These are phyloP conservation scores for Coniophora puteana DNA, from an alignment of 1,284 basidiomycete species.

Conservation along the genomic window DNA sequence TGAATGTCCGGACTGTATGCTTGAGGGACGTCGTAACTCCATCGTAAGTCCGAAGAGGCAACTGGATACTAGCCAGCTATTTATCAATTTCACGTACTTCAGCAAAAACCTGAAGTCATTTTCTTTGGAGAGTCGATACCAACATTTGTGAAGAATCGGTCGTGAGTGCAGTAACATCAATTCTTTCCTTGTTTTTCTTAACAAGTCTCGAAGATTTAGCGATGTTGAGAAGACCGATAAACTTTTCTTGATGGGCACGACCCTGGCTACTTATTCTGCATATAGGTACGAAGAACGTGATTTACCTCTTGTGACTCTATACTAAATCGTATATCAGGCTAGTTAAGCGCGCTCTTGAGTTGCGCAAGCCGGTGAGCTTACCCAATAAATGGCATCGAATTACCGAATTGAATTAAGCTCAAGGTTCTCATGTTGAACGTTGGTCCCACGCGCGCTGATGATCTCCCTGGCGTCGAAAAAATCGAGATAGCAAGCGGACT, in stretches of 20 bases:
- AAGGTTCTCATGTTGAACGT: constrained; percentile 81
- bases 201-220: constrained; percentile 40
- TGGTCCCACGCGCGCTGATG: constrained; percentile 83
- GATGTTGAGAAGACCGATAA: constrained; percentile 62
- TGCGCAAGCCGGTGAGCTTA: constrained; percentile 73
- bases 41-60: constrained; percentile 47
- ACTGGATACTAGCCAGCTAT: neutral
- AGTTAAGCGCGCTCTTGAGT: constrained; percentile 76
- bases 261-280: constrained; percentile 89
- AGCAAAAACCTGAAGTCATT: constrained; percentile 83
- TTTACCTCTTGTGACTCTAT: constrained; percentile 4
- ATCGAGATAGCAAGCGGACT: constrained; percentile 70
- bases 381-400: too few species aligned
- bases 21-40: constrained; percentile 48
- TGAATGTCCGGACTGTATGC: constrained; percentile 61
- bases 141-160: constrained; percentile 56
- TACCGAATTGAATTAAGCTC: too few species aligned
- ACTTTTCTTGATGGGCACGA: constrained; percentile 82
- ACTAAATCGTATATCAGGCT: constrained; percentile 39
- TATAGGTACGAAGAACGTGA: constrained; percentile 52
- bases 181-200: too few species aligned
- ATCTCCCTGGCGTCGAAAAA: constrained; percentile 68
- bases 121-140: constrained; percentile 90
- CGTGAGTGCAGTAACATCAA: constrained; percentile 44
- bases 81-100: constrained; percentile 5